phyloP scores from a whole-genome alignment of 208 protist genomes.

The Naegleria fowleri region DNA sequence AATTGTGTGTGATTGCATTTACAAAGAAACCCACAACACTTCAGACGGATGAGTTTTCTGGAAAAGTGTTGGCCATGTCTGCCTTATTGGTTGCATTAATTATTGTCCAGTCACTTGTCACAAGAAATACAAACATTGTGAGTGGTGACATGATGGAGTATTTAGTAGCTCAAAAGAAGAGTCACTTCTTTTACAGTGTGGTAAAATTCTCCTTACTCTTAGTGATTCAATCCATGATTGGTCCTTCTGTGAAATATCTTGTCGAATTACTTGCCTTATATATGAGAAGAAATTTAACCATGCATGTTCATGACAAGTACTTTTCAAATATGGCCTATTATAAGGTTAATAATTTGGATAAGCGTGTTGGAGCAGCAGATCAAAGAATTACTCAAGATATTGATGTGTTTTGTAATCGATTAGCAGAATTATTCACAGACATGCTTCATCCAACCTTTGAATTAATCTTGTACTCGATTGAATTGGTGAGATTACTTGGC shows the following conservation, averaged over 20 bases:
- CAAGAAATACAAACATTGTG: background rate
- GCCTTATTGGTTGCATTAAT: background rate
- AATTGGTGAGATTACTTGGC: background rate
- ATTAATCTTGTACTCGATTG: background rate
- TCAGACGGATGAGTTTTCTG: too few relatives aligned
- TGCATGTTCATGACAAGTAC: background rate
- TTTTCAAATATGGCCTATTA: background rate
- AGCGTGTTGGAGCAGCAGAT: background rate
- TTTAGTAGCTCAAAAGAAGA: background rate
- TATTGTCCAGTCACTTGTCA: background rate
- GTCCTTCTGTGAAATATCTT: background rate
- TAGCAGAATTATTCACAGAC: background rate
- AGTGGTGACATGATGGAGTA: background rate
- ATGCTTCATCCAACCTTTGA: background rate
- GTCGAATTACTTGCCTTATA: background rate
- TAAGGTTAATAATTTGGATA: background rate
- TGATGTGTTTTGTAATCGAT: background rate
- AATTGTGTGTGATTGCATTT: too few relatives aligned
- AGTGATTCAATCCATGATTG: background rate
- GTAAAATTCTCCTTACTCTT: background rate
- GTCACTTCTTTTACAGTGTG: background rate
- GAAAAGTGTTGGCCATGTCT: background rate
- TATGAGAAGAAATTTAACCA: constrained; percentile 8
- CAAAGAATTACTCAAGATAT: constrained; percentile 28
- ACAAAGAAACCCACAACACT: too few relatives aligned